Base-by-base conservation (phyloP, 2,329 filamentous ascomycete species). In the Fusarium tricinctum region DNA sequence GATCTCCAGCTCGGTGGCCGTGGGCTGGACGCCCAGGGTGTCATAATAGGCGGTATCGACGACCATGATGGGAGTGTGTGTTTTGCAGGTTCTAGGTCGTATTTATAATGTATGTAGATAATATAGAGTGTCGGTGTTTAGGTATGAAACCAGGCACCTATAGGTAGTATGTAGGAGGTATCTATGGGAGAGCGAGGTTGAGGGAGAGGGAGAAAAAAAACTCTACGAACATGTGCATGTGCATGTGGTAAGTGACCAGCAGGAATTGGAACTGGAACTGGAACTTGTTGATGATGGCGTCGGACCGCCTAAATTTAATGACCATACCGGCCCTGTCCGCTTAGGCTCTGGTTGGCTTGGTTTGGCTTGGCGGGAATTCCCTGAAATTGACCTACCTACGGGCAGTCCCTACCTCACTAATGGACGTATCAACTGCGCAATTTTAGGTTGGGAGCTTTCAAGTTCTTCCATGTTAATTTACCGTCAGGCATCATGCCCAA, bases 31-130 rank as follows among this genome's bases (percentile, higher is more conserved):
- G 76, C 92, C 92, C 39, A 97, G 85, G 73, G 89, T 89, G 81
- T 97, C 94, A 81, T 97, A 97, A 82, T 97, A 97, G 73, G 88
- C 83, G 60, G 93, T 97, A 80, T 97, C 93, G 75, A 91, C 92
- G 74, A 96, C 93, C 93, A 97, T 97, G 77, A 75, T 84, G 76
- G 70, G 70, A 55, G n/a, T 52, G 39, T 61, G n/a, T 52, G 39
- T 61, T 58, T 66, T 54, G 47, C 53, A 58, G 52, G 47, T 45
- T 48, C 53, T 60, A 54, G 56, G 58, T 58, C 42, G 47, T 61
- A 52, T 35, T 59, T 49, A 53, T 50, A 38, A 63, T 23, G 32
- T 26, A 44, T 35, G 50, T 38, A 44, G 42, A 55, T 35, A 54
- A 35, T 39, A 33, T 33, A 44, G 44, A 52, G 38, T 32, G 32